phyloP scores from a whole-genome alignment of 2,329 filamentous ascomycete genomes.

The Cladosporium sp. region DNA sequence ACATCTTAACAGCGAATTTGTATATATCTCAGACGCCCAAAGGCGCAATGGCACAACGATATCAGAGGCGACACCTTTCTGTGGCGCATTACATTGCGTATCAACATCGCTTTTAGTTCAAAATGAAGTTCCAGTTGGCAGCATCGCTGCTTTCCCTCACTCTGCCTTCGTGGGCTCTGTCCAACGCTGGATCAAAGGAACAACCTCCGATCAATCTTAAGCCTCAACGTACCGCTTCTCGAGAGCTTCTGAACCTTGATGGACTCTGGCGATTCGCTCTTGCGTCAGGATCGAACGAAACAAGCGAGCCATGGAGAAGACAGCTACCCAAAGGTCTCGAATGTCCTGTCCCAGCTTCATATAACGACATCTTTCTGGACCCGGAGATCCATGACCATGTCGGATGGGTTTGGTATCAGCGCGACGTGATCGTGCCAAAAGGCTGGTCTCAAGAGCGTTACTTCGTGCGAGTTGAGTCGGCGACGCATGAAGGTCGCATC shows the following conservation, averaged over 20 bases:
- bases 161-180: too few species aligned
- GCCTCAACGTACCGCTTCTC: neutral
- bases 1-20: too few species aligned
- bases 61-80: too few species aligned
- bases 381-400: conserved; percentile 3
- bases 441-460: conserved; percentile 7
- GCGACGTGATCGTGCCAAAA: conserved; percentile 1
- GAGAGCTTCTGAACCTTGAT: conserved; percentile 8
- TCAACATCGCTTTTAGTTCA: too few species aligned
- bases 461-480: conserved; percentile 6
- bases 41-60: too few species aligned
- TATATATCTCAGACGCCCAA: too few species aligned
- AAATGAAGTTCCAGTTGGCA: too few species aligned
- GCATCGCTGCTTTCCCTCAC: too few species aligned
- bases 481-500: conserved; percentile 5
- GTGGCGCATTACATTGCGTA: too few species aligned
- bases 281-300: neutral
- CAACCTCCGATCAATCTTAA: conserved; percentile 4
- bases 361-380: conserved; percentile 6
- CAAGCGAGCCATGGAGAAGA: neutral
- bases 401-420: conserved; percentile 7
- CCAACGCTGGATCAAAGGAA: neutral
- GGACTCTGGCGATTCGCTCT: conserved; percentile 9
- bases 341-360: conserved; percentile 8
- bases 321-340: neutral